Evolutionary conservation across 2,329 filamentous ascomycete species (phyloP), one percentile per base, ranked within the genome.

Genomic region (Beauveria rudraprayagi): DNA sequence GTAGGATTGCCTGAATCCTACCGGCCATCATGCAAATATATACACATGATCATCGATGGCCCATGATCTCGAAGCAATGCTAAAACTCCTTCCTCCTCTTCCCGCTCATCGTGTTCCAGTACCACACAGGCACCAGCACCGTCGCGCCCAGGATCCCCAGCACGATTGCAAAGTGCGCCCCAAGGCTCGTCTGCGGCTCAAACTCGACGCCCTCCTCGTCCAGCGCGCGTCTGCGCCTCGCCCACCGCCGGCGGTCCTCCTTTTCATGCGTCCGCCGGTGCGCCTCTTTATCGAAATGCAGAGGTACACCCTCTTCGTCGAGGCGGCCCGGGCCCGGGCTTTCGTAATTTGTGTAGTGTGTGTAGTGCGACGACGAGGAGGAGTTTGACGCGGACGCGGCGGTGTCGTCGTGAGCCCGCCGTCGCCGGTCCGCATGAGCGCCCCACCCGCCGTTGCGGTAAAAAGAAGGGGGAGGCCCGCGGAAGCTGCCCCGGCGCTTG

Each of bases 391-490:
- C 14, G 7, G 46, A 50, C 14, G 47, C 17, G 19, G 56, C 8
- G 63, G 70, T 70, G 52, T 73, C 68, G 57, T 81, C 78, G 63
- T 84, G 81, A 50, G 81, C 80, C 41, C 79, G 78, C 59, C 75
- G 73, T 43, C 85, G 73, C 75, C 88, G 89, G 41, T 81, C 81
- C 2, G 75, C 71, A 62, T 90, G 83, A 3, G 76, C 72, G 53
- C 90, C 90, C 82, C 91, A 95, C 3, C 89, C 91, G 5, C 91
- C 92, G 63, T 82, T 86, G 19, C 87, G 83, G 74, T 91, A 97
- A 77, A 97, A 97, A 65, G 86, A 90, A 0, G 93, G 92, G 56
- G 94, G 92, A 3, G 94, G 93, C 0, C 93, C 93, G 22, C 83
- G 84, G 73, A 95, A 97, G 5, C 87, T 81, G 2, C 86, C 84